Percentiles rank a stretch among this genome's conserved stretches.
Conservation (phyloP, 352 stramenopile species). For the Pseudoperonospora humuli region DNA sequence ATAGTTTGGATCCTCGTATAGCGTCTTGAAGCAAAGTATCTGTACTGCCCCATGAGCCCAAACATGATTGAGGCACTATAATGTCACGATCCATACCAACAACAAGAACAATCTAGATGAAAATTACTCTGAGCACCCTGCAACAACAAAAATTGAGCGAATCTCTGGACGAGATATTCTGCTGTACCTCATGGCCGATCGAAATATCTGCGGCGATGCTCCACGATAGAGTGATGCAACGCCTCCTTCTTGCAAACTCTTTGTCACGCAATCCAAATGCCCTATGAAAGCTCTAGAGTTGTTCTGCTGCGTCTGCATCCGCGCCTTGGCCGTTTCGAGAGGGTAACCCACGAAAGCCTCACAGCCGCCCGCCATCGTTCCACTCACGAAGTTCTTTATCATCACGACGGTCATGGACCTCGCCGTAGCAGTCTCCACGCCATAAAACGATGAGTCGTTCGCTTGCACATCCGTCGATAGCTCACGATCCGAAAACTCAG, state of each 20-base stretch:
- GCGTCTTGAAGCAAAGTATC: conserved; percentile 67
- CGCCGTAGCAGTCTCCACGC: too few relatives aligned
- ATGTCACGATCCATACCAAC: too few relatives aligned
- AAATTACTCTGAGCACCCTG: too few relatives aligned
- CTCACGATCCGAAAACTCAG: too few relatives aligned
- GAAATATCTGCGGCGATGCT: conserved; percentile 58
- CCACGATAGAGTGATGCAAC: conserved; percentile 55
- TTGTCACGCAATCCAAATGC: conserved; percentile 44
- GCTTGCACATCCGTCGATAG: too few relatives aligned
- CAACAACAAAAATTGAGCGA: conserved; percentile 5
- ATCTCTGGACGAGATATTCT: too few relatives aligned
- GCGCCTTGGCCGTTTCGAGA: conserved; percentile 59
- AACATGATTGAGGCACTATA: conserved; percentile 59
- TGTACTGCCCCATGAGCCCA: conserved; percentile 68
- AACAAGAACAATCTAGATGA: too few relatives aligned
- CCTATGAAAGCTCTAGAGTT: conserved; percentile 26
- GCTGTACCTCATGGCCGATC: conserved; percentile 52
- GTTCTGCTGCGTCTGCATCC: conserved; percentile 55
- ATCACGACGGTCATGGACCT: too few relatives aligned
- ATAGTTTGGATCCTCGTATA: too few relatives aligned
- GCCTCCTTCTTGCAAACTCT: conserved; percentile 47
- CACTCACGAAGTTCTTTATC: too few relatives aligned
- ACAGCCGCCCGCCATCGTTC: too few relatives aligned
- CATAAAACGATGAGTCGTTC: too few relatives aligned
- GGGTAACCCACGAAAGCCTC: conserved; percentile 59